These are phyloP conservation scores for Drechslerella dactyloides DNA, from an alignment of 2,329 filamentous ascomycete species.

Conservation along the genomic window DNA sequence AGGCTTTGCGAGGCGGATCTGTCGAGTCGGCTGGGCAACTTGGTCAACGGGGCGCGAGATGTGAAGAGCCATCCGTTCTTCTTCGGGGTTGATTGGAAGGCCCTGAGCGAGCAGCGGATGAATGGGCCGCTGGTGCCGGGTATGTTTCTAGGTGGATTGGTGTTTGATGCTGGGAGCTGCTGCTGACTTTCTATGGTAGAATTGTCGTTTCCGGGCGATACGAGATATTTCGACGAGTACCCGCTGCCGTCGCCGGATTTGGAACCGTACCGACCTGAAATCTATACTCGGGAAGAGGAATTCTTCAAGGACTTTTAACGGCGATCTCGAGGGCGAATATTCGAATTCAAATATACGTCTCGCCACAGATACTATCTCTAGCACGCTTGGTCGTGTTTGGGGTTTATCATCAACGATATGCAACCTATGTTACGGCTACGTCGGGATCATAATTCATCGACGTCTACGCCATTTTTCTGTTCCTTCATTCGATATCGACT, in stretches of 20 bases:
- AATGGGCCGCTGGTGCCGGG: constrained; percentile 60
- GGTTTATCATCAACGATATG: too few relatives aligned
- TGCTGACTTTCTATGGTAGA: constrained; percentile 70
- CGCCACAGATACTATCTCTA: too few relatives aligned
- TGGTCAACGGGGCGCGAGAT: constrained; percentile 72
- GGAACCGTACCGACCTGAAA: constrained; percentile 61
- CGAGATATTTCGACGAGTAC: constrained; percentile 81
- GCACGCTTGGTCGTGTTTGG: too few relatives aligned
- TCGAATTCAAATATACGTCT: too few relatives aligned
- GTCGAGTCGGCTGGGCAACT: constrained; percentile 77
- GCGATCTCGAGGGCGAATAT: neutral
- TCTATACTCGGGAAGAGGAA: constrained; percentile 72
- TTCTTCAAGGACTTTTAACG: constrained; percentile 74
- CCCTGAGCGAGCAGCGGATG: constrained; percentile 68
- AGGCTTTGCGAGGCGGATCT: constrained; percentile 80
- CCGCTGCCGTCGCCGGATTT: constrained; percentile 71
- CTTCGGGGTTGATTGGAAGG: constrained; percentile 74
- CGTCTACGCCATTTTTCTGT: constrained; percentile 4
- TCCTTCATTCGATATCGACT: neutral
- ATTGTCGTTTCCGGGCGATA: constrained; percentile 73
- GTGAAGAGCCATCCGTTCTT: constrained; percentile 83
- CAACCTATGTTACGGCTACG: too few relatives aligned
- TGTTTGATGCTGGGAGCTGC: constrained; percentile 1
- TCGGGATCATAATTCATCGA: too few relatives aligned
- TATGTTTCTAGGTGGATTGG: constrained; percentile 23